These are phyloP conservation scores for Thymus quinquecostatus DNA, from an alignment of 257 asterid genomes.

Conservation along the genomic window DNA sequence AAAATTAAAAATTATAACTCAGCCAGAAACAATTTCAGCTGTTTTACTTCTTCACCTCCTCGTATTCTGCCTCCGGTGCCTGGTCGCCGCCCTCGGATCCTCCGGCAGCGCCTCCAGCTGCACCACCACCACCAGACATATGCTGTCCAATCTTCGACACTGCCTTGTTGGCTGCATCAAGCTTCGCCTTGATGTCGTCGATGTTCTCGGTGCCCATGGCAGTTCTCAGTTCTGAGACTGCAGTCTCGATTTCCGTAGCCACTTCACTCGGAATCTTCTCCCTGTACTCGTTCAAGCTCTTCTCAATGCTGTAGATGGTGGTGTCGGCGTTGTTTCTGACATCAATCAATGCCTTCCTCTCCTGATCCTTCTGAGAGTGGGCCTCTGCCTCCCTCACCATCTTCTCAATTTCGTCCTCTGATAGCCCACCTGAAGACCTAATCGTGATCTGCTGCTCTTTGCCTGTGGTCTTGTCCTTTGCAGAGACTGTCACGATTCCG, in stretches of 20 bases:
- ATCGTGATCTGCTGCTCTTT: slow-evolving; percentile 76
- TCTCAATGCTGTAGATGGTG: slow-evolving; percentile 61
- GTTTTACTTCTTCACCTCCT: slow-evolving; percentile 64
- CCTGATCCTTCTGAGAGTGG: slow-evolving; percentile 73
- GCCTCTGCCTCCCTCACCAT: slow-evolving; percentile 75
- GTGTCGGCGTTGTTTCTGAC: slow-evolving; percentile 64
- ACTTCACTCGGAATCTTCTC: slow-evolving; percentile 64
- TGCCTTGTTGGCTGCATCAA: slow-evolving; percentile 62
- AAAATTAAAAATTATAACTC: slow-evolving; percentile 23
- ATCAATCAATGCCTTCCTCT: slow-evolving; percentile 63
- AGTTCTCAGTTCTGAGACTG: slow-evolving; percentile 53
- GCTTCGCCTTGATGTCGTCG: slow-evolving; percentile 62
- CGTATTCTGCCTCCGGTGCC: slow-evolving; percentile 70
- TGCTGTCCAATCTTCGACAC: slow-evolving; percentile 71
- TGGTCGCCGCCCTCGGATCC: slow-evolving; percentile 48
- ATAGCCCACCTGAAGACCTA: slow-evolving; percentile 63
- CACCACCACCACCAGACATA: slow-evolving; percentile 52
- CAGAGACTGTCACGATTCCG: slow-evolving; percentile 67
- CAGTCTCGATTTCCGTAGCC: slow-evolving; percentile 53
- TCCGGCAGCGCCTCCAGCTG: slow-evolving; percentile 34
- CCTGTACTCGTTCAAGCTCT: slow-evolving; percentile 62
- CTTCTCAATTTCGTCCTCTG: slow-evolving; percentile 67
- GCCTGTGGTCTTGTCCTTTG: slow-evolving; percentile 65
- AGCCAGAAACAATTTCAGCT: neutral
- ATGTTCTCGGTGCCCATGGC: slow-evolving; percentile 47